These are phyloP conservation scores for Cytospora chrysosperma DNA, from an alignment of 2,329 filamentous ascomycete species.

Conservation along the genomic window DNA sequence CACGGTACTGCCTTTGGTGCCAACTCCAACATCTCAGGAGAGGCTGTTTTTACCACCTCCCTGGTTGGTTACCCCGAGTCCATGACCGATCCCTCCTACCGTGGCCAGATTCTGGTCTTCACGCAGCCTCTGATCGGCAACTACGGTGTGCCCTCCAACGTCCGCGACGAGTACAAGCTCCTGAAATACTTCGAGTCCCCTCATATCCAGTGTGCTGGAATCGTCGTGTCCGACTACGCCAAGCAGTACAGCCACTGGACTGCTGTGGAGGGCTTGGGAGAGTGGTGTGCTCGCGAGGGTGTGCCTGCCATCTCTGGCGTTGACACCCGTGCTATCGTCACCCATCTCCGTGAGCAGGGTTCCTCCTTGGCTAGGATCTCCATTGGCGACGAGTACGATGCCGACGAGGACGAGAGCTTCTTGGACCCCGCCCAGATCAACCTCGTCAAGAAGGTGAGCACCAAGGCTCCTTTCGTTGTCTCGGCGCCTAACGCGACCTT, in stretches of 20 bases:
- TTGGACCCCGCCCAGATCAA: slow-evolving; percentile 96
- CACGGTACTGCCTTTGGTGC: slow-evolving; percentile 95
- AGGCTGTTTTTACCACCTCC: slow-evolving; percentile 98
- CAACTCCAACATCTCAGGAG: slow-evolving; percentile 93
- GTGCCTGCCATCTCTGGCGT: slow-evolving; percentile 95
- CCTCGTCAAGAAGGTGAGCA: slow-evolving; percentile 92
- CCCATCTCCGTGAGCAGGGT: slow-evolving; percentile 91
- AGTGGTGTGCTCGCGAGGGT: slow-evolving; percentile 96
- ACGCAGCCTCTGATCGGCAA: slow-evolving; percentile 98
- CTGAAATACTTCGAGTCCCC: slow-evolving; percentile 98
- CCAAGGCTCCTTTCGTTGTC: slow-evolving; percentile 96
- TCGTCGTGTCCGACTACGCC: slow-evolving; percentile 93
- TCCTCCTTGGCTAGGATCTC: slow-evolving; percentile 94
- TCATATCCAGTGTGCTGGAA: slow-evolving; percentile 92
- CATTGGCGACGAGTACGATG: slow-evolving; percentile 96
- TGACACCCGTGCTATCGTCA: slow-evolving; percentile 95
- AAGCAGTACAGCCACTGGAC: slow-evolving; percentile 98
- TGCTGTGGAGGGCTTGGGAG: slow-evolving; percentile 85
- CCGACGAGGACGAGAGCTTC: slow-evolving; percentile 95
- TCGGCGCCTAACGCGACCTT: slow-evolving; percentile 78
- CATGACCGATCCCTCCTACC: slow-evolving; percentile 83
- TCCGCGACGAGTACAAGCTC: slow-evolving; percentile 83
- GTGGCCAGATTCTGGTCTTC: slow-evolving; percentile 96
- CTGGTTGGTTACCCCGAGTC: slow-evolving; percentile 97
- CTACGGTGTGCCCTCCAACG: slow-evolving; percentile 89